Base-by-base conservation (phyloP, 164 flowering plant species). In the Malania oleifera region DNA sequence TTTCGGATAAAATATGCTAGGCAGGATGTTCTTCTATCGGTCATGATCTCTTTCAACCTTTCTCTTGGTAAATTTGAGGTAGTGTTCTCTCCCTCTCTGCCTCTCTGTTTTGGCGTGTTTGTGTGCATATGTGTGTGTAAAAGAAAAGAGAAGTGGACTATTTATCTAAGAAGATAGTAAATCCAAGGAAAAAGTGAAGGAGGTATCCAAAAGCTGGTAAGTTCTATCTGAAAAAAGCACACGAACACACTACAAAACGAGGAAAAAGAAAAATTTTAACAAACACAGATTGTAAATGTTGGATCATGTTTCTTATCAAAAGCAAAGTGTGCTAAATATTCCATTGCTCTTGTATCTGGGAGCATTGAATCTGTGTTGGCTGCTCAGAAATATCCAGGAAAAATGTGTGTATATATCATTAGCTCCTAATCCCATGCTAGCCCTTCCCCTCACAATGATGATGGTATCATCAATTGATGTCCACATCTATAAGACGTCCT, bases 1-100 rank as follows among this genome's bases (percentile, higher is more conserved):
- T 95, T 95, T 59, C 78, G 87, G 67, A 95, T 95, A 59, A 91
- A 81, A 73, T 95, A 95, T 78, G 91, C 93, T 7, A 88, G 91
- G 70, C 99, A 95, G 83, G 97, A 95, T 82, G 73, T 95, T 60
- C 85, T 78, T 61, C 68, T 95, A 43, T 85, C 87, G 55, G 76
- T 85, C 74, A 82, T 95, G 97, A 70, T 91, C 44, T 70, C 99
- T 26, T 95, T 95, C 68, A 84, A 79, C 76, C 62, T 95, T 41
- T 66, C 87, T 65, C 84, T 81, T 19, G 67, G 63, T 40, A 75
- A 66, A 64, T 56, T 54, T 75, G 80, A 81, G 97, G 99, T 93
- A 68, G 0, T 27, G 5, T 4, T 64, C 63, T 48, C 58, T 59
- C 61, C 65, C 50, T 29, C 50, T 12, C 26, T 28, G 45, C 11